Base-by-base conservation (phyloP, 352 stramenopile genomes). In the Phytopythium kandeliae region DNA sequence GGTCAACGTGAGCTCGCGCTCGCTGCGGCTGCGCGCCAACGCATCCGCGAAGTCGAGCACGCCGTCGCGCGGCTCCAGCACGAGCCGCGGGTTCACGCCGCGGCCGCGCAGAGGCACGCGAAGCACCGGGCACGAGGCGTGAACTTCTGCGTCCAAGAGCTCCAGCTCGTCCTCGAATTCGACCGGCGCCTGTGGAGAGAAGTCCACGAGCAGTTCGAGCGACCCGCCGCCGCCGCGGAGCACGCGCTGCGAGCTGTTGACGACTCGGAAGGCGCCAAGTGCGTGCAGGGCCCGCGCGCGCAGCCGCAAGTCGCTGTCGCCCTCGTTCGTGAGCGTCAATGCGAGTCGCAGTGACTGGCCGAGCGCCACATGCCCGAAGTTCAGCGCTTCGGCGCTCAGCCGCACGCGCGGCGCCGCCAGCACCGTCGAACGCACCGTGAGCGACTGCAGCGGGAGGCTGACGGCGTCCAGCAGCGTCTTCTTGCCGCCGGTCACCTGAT, bases 291-390 rank as follows among this genome's bases (percentile, higher is more conserved):
- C 67, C 19, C 74, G 58, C 57, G 69, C 67, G 9, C 57, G 55
- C 6, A 97, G 30, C 12, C 56, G 28, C 0, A 91, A 47, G 17
- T 74, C 71, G 1, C 40, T 41, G 0, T 48, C 28, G 47, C 60
- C 70, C 26, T 69, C 37, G 63, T 87, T 94, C 4, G 70, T 73
- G 9, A 96, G 50, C 19, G 51, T 62, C n/a, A 96, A 47, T 19
- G 87, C 69, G 6, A 74, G 62, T 0, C 78, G 44, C 11, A 80
- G 62, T 7, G 61, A 64, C 47, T 89, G 79, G 2, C 86, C 87
- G 15, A 97, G 89, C 21, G 89, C 85, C 7, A 97, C 78, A 47
- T 96, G 86, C 10, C 81, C 86, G 59, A 96, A 97, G 31, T 82
- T 63, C 15, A 97, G 53, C 1, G 53, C 54, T 0, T 67, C 55